Percentiles rank a stretch among this genome's conserved stretches.
phyloP scores from a whole-genome alignment of 2,329 filamentous ascomycete genomes.

The Parafenestella ontariensis region DNA sequence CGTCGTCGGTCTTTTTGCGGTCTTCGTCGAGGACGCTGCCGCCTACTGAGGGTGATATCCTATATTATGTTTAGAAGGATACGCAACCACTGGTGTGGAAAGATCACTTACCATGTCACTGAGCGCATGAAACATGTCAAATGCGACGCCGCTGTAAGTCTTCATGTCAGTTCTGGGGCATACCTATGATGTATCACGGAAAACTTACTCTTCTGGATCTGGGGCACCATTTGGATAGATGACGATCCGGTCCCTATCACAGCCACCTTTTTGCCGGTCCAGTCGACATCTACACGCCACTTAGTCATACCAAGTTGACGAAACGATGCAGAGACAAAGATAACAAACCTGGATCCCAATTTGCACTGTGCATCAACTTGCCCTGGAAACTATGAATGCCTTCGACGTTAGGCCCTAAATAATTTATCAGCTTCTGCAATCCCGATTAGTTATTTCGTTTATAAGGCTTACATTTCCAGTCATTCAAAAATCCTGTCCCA shows the following conservation, averaged over 20 bases:
- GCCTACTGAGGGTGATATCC: neutral
- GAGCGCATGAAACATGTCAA: constrained; percentile 3
- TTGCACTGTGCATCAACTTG: neutral
- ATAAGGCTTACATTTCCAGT: constrained; percentile 7
- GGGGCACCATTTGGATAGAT: constrained; percentile 50
- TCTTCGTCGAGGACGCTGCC: neutral
- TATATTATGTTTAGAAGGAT: neutral
- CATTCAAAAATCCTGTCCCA: constrained; percentile 31
- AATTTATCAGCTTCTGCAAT: neutral
- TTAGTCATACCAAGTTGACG: neutral
- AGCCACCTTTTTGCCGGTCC: constrained; percentile 35
- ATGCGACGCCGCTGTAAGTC: constrained; percentile 20
- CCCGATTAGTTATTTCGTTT: neutral
- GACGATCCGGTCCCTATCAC: constrained; percentile 46
- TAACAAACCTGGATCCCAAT: constrained; percentile 1
- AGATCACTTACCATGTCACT: constrained; percentile 5
- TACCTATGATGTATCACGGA: neutral
- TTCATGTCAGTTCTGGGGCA: neutral
- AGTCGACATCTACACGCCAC: constrained; percentile 13
- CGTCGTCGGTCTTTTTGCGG: neutral
- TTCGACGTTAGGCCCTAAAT: constrained; percentile 4
- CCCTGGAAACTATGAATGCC: constrained; percentile 2
- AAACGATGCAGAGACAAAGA: neutral
- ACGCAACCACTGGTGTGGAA: neutral
- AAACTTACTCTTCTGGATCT: constrained; percentile 18